Evolutionary conservation across 2,329 filamentous ascomycete species (phyloP).

Genomic region (Aspergillus neotritici): DNA sequence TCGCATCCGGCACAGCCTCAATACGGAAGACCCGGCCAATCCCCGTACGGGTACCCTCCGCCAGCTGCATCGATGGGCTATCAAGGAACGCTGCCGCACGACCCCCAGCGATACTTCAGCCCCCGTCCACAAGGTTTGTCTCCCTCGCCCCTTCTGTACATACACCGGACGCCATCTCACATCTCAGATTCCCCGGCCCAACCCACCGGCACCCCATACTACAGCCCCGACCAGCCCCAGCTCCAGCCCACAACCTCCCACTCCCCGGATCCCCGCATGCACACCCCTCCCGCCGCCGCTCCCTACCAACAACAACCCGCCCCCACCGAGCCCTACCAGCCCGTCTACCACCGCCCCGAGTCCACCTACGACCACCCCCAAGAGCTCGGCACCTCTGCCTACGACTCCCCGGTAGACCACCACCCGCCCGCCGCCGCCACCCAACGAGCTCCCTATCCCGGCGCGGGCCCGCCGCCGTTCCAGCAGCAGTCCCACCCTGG

Average conservation of each 20-base stretch:
- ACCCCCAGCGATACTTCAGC: constrained; percentile 65
- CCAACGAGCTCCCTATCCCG: constrained; percentile 32
- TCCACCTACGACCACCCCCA: constrained; percentile 68
- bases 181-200: constrained; percentile 25
- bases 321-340: constrained; percentile 35
- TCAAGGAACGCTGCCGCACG: constrained; percentile 39
- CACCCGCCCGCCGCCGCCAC: constrained; percentile 8
- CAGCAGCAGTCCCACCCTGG: constrained; percentile 23
- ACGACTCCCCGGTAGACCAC: constrained; percentile 63
- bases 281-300: constrained; percentile 29
- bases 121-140: constrained; percentile 43
- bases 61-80: constrained; percentile 26
- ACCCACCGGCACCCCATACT: constrained; percentile 55
- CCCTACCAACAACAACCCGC: constrained; percentile 31
- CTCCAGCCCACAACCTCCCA: constrained; percentile 37
- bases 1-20: constrained; percentile 76
- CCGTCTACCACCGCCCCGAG: constrained; percentile 52
- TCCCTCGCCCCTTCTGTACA: constrained; percentile 30
- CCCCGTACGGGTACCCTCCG: constrained; percentile 31
- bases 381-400: constrained; percentile 70
- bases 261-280: constrained; percentile 38
- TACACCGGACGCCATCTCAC: constrained; percentile 18
- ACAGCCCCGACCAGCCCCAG: constrained; percentile 52
- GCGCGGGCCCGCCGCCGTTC: constrained; percentile 26
- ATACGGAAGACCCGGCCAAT: constrained; percentile 58